These are phyloP conservation scores for Ophiostoma quercus DNA, from an alignment of 2,329 filamentous ascomycete species.

Conservation along the genomic window DNA sequence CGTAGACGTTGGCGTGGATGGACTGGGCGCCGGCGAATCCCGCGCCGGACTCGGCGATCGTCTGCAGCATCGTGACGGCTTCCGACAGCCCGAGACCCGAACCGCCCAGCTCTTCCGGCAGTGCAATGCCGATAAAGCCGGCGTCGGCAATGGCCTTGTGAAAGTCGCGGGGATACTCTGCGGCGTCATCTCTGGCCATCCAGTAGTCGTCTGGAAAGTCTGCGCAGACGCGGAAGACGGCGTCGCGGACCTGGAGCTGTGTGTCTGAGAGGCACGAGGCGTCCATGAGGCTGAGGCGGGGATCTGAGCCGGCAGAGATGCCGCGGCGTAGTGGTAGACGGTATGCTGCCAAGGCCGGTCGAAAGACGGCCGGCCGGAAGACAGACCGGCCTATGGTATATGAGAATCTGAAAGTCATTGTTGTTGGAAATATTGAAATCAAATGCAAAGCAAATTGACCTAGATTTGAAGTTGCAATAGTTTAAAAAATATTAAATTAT, in stretches of 20 bases:
- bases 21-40: slow-evolving; percentile 67
- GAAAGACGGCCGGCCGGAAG: background rate
- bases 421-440: too few species aligned
- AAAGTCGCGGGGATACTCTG: slow-evolving; percentile 67
- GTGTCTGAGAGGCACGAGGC: slow-evolving; percentile 22
- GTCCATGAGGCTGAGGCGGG: slow-evolving; percentile 26
- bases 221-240: slow-evolving; percentile 24
- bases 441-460: too few species aligned
- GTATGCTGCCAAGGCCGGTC: background rate
- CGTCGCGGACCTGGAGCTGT: slow-evolving; percentile 25
- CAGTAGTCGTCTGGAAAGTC: slow-evolving; percentile 53
- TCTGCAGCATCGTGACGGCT: slow-evolving; percentile 83
- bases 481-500: too few species aligned
- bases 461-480: too few species aligned
- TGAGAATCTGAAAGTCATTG: background rate
- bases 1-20: slow-evolving; percentile 65
- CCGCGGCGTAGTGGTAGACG: background rate
- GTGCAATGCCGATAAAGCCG: slow-evolving; percentile 76
- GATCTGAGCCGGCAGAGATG: slow-evolving; percentile 15
- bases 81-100: slow-evolving; percentile 73
- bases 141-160: slow-evolving; percentile 68
- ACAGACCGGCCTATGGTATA: background rate
- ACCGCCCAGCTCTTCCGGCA: slow-evolving; percentile 70
- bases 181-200: slow-evolving; percentile 51
- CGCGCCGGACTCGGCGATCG: slow-evolving; percentile 66